These are phyloP conservation scores for Turritis glabra DNA, from an alignment of 345 rosid species.

Conservation along the genomic window DNA sequence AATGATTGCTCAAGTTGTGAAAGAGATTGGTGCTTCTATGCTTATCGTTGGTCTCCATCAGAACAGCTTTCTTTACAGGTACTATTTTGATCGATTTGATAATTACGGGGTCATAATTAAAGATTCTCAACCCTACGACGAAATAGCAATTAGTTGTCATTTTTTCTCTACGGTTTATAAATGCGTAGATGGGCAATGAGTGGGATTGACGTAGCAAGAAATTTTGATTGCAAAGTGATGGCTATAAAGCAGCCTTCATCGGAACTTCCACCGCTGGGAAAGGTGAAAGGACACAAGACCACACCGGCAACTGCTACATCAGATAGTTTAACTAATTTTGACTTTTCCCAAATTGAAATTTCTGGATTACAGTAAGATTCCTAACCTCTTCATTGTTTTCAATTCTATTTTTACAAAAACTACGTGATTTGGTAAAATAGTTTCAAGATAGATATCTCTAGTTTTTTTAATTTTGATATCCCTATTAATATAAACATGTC, in stretches of 20 bases:
- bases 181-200: constrained; percentile 58
- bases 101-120: constrained; percentile 11
- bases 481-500: background rate
- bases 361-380: constrained; percentile 53
- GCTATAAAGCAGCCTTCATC: constrained; percentile 59
- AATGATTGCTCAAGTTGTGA: constrained; percentile 61
- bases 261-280: constrained; percentile 27
- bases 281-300: constrained; percentile 17
- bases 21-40: constrained; percentile 77
- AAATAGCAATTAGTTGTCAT: background rate
- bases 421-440: background rate
- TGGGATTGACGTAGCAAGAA: constrained; percentile 43
- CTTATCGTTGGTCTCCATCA: constrained; percentile 91
- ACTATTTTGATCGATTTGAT: constrained; percentile 9
- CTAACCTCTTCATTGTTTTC: constrained; percentile 9
- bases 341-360: constrained; percentile 69
- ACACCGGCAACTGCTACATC: constrained; percentile 8
- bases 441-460: background rate
- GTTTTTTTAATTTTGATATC: background rate
- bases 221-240: constrained; percentile 59
- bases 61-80: constrained; percentile 90
- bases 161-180: background rate
- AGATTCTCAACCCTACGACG: background rate
- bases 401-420: background rate
- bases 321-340: constrained; percentile 57